These are phyloP conservation scores for Hymenoscyphus salicellus DNA, from an alignment of 2,329 filamentous ascomycete species.

Conservation along the genomic window DNA sequence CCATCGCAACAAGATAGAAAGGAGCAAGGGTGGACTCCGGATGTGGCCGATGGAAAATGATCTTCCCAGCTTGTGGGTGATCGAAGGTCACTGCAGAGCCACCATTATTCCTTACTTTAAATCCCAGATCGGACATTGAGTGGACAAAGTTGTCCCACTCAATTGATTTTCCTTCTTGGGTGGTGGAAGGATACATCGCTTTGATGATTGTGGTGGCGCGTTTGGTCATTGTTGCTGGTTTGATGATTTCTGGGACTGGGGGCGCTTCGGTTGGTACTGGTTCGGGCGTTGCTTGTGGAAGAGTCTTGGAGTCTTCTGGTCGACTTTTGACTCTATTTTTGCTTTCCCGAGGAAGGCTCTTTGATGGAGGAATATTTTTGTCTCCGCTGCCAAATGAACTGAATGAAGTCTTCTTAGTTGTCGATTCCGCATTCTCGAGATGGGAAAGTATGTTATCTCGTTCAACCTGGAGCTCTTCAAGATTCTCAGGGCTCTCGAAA, in stretches of 20 bases:
- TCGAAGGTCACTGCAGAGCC: neutral
- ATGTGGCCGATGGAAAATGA: neutral
- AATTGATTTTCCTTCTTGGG: neutral
- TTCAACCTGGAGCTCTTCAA: neutral
- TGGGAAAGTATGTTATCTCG: neutral
- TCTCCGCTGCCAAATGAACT: neutral
- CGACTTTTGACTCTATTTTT: conserved; percentile 1
- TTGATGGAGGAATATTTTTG: neutral
- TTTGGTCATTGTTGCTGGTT: neutral
- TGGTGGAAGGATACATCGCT: neutral
- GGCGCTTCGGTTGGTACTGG: neutral
- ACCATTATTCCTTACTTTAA: neutral
- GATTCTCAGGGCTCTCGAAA: neutral
- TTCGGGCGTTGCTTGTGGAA: neutral
- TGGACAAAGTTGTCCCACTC: neutral
- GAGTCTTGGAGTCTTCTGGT: neutral
- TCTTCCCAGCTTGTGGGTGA: neutral
- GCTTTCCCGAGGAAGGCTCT: neutral
- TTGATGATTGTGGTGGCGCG: neutral
- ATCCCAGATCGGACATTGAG: neutral
- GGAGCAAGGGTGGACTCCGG: neutral
- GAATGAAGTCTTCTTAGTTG: neutral
- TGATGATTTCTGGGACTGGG: neutral
- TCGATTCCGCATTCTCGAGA: neutral
- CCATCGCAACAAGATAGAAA: neutral